Base-by-base conservation (phyloP, 108 stramenopile species). In the Skeletonema menzelii region DNA sequence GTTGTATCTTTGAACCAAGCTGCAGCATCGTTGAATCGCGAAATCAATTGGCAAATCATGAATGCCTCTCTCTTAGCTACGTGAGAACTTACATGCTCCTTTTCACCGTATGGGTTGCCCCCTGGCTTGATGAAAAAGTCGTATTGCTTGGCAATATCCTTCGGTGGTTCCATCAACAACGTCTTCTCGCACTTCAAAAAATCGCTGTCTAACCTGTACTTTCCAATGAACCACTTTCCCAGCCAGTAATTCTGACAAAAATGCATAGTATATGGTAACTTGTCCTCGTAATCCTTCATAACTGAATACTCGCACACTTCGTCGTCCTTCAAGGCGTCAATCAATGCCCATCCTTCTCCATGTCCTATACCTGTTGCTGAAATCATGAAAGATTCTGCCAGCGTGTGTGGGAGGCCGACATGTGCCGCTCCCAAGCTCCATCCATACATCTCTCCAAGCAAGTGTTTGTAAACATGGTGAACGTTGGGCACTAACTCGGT, bases 391-490 rank as follows among this genome's bases (percentile, higher is more conserved):
- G 87, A 87, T 59, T 76, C 63, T 26, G 86, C 84, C 11, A 91
- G 32, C 3, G 72, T 76, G 56, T 93, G 91, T 24, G 86, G 85
- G 47, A 94, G 46, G 28, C 68, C 76, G 34, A 83, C 34, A 63
- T 94, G 89, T 19, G 95, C 95, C 12, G 95, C 92, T 4, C 95
- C 94, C 12, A 96, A 63, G 57, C 82, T 82, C 76, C 91, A 97
- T 5, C 83, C 95, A 73, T 91, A 97, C 97, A 97, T 97, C 85
- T 97, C 97, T 30, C 93, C 91, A 38, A 98, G 65, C 37, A 96
- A 68, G 27, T 86, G 60, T 32, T 88, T 75, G 44, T 88, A 88
- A 14, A 85, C 79, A 47, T 85, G 65, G 67, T 92, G 88, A 15
- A 91, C 88, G 22, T 78, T 67, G 3, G 87, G 79, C 2, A 88